Conservation (phyloP, 257 asterid species). For the Penstemon davidsonii region DNA sequence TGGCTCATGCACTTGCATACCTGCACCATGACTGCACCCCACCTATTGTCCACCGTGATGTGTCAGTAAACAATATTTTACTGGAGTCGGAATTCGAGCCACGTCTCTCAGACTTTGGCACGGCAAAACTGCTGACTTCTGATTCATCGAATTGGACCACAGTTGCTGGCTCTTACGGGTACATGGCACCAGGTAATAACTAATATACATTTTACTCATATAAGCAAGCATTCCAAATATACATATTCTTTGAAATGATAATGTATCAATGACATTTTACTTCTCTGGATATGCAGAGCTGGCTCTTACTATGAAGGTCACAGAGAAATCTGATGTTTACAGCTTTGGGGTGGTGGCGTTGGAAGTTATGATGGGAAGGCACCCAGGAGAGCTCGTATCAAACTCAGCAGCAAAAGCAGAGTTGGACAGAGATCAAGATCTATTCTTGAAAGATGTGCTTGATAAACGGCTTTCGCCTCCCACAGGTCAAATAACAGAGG, state of each 20-base stretch:
- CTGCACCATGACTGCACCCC: slow-evolving; percentile 91
- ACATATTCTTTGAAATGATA: slow-evolving; percentile 1
- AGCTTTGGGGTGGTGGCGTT: slow-evolving; percentile 92
- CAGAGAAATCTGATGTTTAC: slow-evolving; percentile 85
- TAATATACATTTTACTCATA: neutral
- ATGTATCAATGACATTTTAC: neutral
- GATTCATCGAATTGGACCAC: slow-evolving; percentile 74
- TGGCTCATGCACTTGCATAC: slow-evolving; percentile 95
- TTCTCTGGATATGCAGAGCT: slow-evolving; percentile 58
- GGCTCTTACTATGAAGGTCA: slow-evolving; percentile 74
- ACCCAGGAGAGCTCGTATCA: slow-evolving; percentile 78
- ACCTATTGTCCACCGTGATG: slow-evolving; percentile 86
- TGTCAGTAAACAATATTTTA: slow-evolving; percentile 64
- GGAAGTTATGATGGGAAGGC: slow-evolving; percentile 87
- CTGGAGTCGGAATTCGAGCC: slow-evolving; percentile 78
- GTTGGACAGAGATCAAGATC: slow-evolving; percentile 32
- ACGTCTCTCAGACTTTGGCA: slow-evolving; percentile 85
- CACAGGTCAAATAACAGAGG: slow-evolving; percentile 56
- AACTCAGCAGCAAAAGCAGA: slow-evolving; percentile 37
- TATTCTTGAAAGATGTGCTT: slow-evolving; percentile 55
- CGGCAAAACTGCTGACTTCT: slow-evolving; percentile 64
- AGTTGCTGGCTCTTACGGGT: slow-evolving; percentile 94
- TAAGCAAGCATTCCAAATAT: neutral
- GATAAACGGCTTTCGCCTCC: slow-evolving; percentile 76
- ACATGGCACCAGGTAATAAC: slow-evolving; percentile 97